Conservation (phyloP, 768 basidiomycete species). For the Pseudohyphozyma bogoriensis region DNA sequence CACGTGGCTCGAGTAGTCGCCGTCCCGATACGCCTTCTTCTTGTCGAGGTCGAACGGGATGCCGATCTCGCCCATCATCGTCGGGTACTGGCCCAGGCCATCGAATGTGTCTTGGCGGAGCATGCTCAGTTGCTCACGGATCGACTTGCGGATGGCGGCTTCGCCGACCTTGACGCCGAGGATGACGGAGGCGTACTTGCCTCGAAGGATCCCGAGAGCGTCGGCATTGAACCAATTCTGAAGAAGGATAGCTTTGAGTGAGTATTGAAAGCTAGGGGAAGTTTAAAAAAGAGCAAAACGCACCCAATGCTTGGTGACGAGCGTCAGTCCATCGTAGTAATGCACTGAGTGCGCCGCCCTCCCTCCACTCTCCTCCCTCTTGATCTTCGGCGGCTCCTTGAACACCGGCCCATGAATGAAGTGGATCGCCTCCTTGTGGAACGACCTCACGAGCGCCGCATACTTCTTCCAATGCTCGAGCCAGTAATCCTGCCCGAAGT, state of each 20-base stretch:
- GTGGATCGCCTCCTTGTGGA: slow-evolving; percentile 73
- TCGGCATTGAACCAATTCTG: slow-evolving; percentile 86
- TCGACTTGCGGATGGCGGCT: slow-evolving; percentile 61
- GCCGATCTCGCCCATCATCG: slow-evolving; percentile 90
- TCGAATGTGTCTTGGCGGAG: slow-evolving; percentile 63
- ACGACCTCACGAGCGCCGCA: slow-evolving; percentile 49
- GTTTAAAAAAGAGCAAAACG: background rate
- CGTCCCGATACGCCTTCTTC: slow-evolving; percentile 67
- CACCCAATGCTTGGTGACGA: slow-evolving; percentile 77
- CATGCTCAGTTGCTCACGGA: slow-evolving; percentile 72
- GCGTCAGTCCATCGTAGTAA: slow-evolving; percentile 90
- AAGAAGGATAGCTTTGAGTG: background rate
- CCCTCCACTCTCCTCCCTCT: slow-evolving; percentile 43
- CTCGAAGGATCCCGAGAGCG: slow-evolving; percentile 79
- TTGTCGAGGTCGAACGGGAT: slow-evolving; percentile 89
- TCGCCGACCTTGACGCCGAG: slow-evolving; percentile 77
- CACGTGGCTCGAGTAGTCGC: slow-evolving; percentile 52
- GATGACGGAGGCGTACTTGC: slow-evolving; percentile 55
- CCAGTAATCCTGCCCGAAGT: slow-evolving; percentile 74
- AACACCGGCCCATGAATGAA: slow-evolving; percentile 91
- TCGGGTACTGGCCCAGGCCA: slow-evolving; percentile 58
- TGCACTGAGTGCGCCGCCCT: slow-evolving; percentile 71
- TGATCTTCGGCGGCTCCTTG: slow-evolving; percentile 53
- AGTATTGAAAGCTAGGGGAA: background rate
- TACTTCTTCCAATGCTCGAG: slow-evolving; percentile 57